A percentile compares a stretch with the other conserved stretches of the same genome.
These are phyloP conservation scores for Plasmodium sp. DNA, from an alignment of 169 alveolate genomes.

Conservation along the genomic window DNA sequence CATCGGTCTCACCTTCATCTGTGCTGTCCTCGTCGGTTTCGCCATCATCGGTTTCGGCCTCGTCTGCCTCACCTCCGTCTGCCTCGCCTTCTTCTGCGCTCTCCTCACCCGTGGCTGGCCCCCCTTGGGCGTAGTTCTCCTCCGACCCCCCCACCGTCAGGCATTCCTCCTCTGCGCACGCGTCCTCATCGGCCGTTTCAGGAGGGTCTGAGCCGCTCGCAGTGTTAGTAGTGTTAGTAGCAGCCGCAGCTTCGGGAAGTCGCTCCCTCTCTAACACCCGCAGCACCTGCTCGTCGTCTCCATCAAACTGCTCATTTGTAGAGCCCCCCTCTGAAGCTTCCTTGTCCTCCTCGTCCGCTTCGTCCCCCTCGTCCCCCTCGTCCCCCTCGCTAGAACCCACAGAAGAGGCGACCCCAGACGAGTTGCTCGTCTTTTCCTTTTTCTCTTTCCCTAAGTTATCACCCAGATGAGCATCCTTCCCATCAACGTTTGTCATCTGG, in stretches of 20 bases:
- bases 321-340: background rate
- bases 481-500: background rate
- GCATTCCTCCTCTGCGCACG: background rate
- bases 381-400: background rate
- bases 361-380: background rate
- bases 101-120: background rate
- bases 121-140: background rate
- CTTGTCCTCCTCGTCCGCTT: background rate
- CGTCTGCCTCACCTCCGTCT: background rate
- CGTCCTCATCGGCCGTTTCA: background rate
- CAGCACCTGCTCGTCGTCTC: background rate
- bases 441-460: background rate
- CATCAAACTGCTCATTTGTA: background rate
- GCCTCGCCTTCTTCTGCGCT: background rate
- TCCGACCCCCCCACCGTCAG: background rate
- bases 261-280: background rate
- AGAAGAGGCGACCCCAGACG: background rate
- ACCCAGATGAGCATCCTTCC: background rate
- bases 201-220: background rate
- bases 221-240: background rate
- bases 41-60: background rate
- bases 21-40: background rate
- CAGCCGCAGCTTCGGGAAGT: background rate
- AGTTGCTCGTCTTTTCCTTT: background rate
- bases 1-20: background rate